phyloP scores from a whole-genome alignment of 225 moss, liverwort and hornwort genomes.

The Anthoceros angustus region DNA sequence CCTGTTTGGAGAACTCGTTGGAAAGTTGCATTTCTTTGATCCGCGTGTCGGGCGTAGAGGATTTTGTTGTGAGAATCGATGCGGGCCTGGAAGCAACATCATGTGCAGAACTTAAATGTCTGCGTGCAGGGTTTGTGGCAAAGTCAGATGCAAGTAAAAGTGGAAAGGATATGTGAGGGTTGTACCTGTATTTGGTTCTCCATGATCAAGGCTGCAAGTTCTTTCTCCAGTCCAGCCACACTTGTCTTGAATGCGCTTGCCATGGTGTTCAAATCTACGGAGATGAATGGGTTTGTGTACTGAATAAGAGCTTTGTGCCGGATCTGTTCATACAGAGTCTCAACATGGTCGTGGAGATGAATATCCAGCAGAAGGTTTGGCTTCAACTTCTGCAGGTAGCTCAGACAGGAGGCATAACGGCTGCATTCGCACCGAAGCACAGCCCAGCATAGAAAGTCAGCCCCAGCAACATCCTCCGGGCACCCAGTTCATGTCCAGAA shows the following conservation, averaged over 20 bases:
- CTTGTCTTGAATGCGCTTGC: constrained; percentile 98
- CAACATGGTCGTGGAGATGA: constrained; percentile 90
- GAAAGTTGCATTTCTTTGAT: constrained; percentile 91
- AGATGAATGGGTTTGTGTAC: constrained; percentile 97
- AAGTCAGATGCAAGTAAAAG: background rate
- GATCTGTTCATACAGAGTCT: constrained; percentile 88
- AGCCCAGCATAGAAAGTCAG: background rate
- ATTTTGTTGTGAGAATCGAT: constrained; percentile 99
- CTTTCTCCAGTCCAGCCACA: constrained; percentile 91
- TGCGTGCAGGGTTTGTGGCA: background rate
- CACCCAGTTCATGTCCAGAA: too few relatives aligned
- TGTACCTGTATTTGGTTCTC: constrained; percentile 95
- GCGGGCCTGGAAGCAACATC: constrained; percentile 49
- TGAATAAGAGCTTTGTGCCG: constrained; percentile 95
- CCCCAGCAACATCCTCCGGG: background rate
- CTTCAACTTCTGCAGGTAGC: constrained; percentile 90
- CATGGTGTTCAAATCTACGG: constrained; percentile 94
- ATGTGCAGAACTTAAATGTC: background rate
- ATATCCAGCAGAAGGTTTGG: constrained; percentile 81
- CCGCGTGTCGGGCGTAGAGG: constrained; percentile 92
- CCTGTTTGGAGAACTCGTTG: constrained; percentile 92
- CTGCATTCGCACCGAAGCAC: constrained; percentile 20
- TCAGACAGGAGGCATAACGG: constrained; percentile 95
- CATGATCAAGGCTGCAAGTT: constrained; percentile 88
- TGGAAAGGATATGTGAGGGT: background rate